Conservation (phyloP, 108 stramenopile genomes). For the Pseudonitzschia delicatissima region DNA sequence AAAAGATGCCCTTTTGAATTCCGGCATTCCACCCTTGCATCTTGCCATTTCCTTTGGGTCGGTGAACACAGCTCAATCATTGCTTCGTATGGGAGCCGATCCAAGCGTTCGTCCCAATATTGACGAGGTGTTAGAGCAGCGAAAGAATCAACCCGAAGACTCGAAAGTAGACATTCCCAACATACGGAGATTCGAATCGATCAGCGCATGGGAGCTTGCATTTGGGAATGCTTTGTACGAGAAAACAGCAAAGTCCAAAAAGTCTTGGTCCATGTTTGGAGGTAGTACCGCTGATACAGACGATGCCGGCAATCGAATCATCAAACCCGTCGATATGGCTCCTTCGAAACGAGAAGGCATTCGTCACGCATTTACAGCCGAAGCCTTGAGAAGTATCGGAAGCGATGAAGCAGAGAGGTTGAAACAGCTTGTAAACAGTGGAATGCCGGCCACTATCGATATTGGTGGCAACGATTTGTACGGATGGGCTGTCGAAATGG, state of each 20-base stretch:
- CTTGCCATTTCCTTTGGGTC: conserved; percentile 77
- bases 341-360: conserved; percentile 73
- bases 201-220: conserved; percentile 82
- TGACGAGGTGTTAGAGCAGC: conserved; percentile 16
- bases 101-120: conserved; percentile 71
- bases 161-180: conserved; percentile 28
- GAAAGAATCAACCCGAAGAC: conserved; percentile 20
- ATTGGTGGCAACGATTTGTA: conserved; percentile 67
- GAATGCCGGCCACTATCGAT: conserved; percentile 63
- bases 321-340: conserved; percentile 57
- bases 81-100: conserved; percentile 82
- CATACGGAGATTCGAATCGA: conserved; percentile 52
- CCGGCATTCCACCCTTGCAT: conserved; percentile 73
- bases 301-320: neutral
- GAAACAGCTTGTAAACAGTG: conserved; percentile 60
- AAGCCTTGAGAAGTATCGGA: conserved; percentile 81
- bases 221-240: conserved; percentile 52
- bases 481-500: conserved; percentile 75
- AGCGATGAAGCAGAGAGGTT: conserved; percentile 75
- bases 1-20: conserved; percentile 21
- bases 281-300: neutral
- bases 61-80: conserved; percentile 61
- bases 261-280: conserved; percentile 26
- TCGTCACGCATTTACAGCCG: conserved; percentile 80
- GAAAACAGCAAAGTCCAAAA: neutral